phyloP scores from a whole-genome alignment of 768 basidiomycete genomes.

The Russula compacta region DNA sequence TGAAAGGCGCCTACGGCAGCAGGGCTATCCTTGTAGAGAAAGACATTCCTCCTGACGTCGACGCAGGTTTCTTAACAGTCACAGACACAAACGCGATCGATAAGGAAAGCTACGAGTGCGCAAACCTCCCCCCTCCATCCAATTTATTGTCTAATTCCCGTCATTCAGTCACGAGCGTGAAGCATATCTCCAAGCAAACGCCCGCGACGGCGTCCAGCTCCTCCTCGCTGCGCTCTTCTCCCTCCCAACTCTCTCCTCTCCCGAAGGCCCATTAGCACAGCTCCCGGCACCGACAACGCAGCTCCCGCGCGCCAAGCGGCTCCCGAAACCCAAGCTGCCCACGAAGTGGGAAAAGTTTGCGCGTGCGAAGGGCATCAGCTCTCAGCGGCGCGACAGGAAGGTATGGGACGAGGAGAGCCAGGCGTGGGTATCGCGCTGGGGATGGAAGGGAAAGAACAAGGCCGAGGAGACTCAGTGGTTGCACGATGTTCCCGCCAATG shows the following conservation, averaged over 20 bases:
- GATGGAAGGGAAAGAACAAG: conserved; percentile 82
- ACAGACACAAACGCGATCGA: conserved; percentile 87
- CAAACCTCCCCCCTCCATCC: background rate
- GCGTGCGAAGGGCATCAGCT: conserved; percentile 85
- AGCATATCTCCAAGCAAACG: conserved; percentile 66
- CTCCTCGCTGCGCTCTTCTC: conserved; percentile 74
- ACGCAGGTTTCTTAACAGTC: conserved; percentile 74
- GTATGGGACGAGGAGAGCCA: conserved; percentile 94
- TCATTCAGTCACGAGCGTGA: conserved; percentile 61
- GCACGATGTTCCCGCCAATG: conserved; percentile 79
- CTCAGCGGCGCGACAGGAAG: conserved; percentile 66
- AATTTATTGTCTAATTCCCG: background rate
- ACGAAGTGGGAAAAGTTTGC: conserved; percentile 99
- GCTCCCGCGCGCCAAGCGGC: conserved; percentile 84
- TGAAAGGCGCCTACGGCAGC: conserved; percentile 29
- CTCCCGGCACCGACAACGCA: conserved; percentile 70
- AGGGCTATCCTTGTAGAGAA: conserved; percentile 65
- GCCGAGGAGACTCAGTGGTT: conserved; percentile 84
- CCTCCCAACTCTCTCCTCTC: conserved; percentile 66
- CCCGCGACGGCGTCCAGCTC: conserved; percentile 74
- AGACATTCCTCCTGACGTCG: conserved; percentile 70
- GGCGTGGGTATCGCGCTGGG: conserved; percentile 90
- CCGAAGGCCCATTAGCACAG: conserved; percentile 74
- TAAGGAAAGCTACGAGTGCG: conserved; percentile 72
- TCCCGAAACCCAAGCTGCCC: conserved; percentile 84